These are phyloP conservation scores for Aspergillus fructus DNA, from an alignment of 2,329 filamentous ascomycete species.

Conservation along the genomic window DNA sequence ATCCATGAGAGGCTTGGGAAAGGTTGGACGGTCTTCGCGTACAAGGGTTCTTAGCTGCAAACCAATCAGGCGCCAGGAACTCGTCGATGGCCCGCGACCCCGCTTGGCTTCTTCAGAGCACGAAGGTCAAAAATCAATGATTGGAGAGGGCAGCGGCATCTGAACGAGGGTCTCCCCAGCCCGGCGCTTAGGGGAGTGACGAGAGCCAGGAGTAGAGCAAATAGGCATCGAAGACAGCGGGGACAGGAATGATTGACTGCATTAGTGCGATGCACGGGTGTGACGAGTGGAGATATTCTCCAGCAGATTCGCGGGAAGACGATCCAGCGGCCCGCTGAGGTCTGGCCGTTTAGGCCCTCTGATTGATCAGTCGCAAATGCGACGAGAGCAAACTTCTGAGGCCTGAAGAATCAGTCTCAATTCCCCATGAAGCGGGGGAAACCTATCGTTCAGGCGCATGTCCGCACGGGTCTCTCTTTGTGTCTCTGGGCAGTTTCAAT, in stretches of 20 bases:
- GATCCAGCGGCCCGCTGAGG: constrained; percentile 19
- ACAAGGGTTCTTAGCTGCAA: not conserved
- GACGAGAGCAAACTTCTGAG: constrained; percentile 5
- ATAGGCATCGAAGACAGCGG: constrained; percentile 8
- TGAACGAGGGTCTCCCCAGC: constrained; percentile 9
- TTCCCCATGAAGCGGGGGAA: constrained; percentile 4
- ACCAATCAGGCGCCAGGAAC: constrained; percentile 14
- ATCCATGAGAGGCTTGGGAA: constrained; percentile 2
- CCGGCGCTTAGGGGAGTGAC: constrained; percentile 15
- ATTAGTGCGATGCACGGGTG: constrained; percentile 16
- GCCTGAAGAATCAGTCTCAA: not conserved
- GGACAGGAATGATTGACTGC: constrained; percentile 13
- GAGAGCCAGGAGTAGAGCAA: constrained; percentile 3
- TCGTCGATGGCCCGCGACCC: not conserved
- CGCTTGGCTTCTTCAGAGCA: constrained; percentile 20
- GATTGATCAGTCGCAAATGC: constrained; percentile 12
- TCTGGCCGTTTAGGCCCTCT: constrained; percentile 10
- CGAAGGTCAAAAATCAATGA: not conserved
- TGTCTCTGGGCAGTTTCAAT: not conserved
- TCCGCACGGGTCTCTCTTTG: constrained; percentile 8
- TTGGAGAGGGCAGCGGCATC: constrained; percentile 10
- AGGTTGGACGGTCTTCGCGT: constrained; percentile 13
- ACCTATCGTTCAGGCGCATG: not conserved
- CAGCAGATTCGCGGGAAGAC: constrained; percentile 22
- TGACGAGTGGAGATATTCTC: constrained; percentile 19